Base-by-base conservation (phyloP, 2,329 filamentous ascomycete species). In the Hymenoscyphus scutula region DNA sequence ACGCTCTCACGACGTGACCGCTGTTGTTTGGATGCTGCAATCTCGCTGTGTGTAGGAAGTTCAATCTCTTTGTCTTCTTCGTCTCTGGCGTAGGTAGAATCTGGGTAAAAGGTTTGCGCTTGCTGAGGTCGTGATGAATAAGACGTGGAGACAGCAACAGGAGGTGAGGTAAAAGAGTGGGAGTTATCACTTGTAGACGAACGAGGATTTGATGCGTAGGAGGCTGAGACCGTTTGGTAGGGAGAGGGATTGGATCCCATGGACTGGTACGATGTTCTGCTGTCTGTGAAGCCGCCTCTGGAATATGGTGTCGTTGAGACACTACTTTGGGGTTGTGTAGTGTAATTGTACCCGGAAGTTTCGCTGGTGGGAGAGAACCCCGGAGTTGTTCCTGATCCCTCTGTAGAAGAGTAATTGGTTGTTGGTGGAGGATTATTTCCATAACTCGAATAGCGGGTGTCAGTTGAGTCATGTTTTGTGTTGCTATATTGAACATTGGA, bases 31-130 rank as follows among this genome's bases (percentile, higher is more conserved):
- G 51, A 27, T 13, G 58, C 58, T 53, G 56, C 51, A 5, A 32
- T 54, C 34, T 61, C 53, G 23, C 56, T 37, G 15, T 37, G 59
- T 17, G 59, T 61, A n/a, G 59, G 59, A 27, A 61, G 53, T 13
- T 25, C 27, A 7, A 61, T 56, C 15, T 61, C 59, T 5, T 37
- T 25, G 10, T 54, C 59, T 2, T 56, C 59, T 8, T 56, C 59
- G 4, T 60, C 34, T n/a, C 38, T 37, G 7, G 8, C 23, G 6
- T 29, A 17, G 15, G 25, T 17, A 32, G 51, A 41, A 25, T 45
- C 19, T 27, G 19, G 4, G 19, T 32, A 23, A 32, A 25, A n/a
- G 6, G 13, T n/a, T 19, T 32, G 51, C 7, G 34, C 15, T 53
- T 5, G 57, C 17, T 23, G 19, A 17, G 10, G 29, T 11, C 30